Evolutionary conservation across 768 basidiomycete species (phyloP), one percentile per base, ranked within the genome.

Genomic region (Mycena rebaudengoi): DNA sequence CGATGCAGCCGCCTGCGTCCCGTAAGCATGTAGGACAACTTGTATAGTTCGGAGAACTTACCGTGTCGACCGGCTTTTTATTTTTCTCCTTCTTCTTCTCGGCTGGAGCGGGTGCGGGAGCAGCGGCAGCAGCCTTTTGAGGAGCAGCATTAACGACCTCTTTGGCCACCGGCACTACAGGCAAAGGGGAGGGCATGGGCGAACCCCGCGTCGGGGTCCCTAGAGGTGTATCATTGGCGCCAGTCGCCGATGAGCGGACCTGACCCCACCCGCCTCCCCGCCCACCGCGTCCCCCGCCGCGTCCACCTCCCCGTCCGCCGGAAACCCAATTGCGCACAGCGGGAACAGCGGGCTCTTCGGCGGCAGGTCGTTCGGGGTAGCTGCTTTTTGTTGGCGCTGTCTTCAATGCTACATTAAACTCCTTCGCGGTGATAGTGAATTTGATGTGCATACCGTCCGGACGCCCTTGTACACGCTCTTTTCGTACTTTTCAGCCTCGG

Each of bases 401-500:
- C 60, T 60, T 57, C 48, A 52, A 56, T 40, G 61, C 55, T 54
- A 60, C 66, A 64, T 52, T 37, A 65, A 45, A 37, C 50, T 46
- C 29, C 46, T 59, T 45, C 48, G 48, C 18, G 33, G 37, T 12
- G 5, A 20, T 5, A 21, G 20, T 5, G 18, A 14, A 41, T 16
- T 8, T 45, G n/a, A 33, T 16, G 16, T 16, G 54, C 52, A 28
- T 50, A 62, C 60, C 80, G 77, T 82, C 80, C 91, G 92, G 1
- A 87, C 85, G 10, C 92, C 94, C 71, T 91, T 94, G 75, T 95
- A 96, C 60, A 96, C 73, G 51, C 83, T 79, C 76, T 94, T 94
- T 80, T 98, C 88, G 72, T 98, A 97, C 74, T 97, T 98, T 76
- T 98, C 93, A 3, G 93, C 96, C 77, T 98, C 96, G 64, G 85